A percentile compares a stretch with the other conserved stretches of the same genome.
Conservation (phyloP, 2,329 filamentous ascomycete genomes). For the Penicillium freii region DNA sequence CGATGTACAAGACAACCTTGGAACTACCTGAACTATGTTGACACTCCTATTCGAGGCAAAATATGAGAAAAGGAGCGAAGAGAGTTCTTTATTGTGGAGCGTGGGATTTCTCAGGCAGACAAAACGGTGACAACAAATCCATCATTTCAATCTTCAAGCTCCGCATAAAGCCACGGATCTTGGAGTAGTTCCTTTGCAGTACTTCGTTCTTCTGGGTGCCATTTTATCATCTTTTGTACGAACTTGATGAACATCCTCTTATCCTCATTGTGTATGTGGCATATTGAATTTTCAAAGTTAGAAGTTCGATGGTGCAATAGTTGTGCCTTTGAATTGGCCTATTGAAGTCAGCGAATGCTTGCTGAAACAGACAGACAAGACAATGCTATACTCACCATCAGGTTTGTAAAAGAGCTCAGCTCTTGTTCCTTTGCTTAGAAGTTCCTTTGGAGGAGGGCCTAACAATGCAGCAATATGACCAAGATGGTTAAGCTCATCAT, state of each 20-base stretch:
- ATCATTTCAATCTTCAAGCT: background rate
- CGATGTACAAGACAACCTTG: background rate
- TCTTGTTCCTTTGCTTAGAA: conserved; percentile 27
- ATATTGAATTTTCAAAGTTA: conserved; percentile 15
- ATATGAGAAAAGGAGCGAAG: background rate
- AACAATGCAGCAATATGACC: conserved; percentile 34
- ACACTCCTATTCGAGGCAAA: background rate
- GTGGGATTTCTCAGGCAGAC: background rate
- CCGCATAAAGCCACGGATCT: conserved; percentile 32
- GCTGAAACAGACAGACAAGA: background rate
- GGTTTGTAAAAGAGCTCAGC: conserved; percentile 7
- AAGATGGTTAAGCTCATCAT: conserved; percentile 30
- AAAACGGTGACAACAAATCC: background rate
- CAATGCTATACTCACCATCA: conserved; percentile 1
- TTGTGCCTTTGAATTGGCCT: conserved; percentile 5
- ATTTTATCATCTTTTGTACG: conserved; percentile 30
- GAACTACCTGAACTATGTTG: too few relatives aligned
- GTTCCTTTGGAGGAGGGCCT: conserved; percentile 25
- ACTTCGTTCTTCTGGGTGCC: conserved; percentile 31
- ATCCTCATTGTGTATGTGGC: conserved; percentile 25
- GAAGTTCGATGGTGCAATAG: background rate
- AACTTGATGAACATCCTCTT: conserved; percentile 32
- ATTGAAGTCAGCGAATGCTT: background rate
- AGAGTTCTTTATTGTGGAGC: too few relatives aligned
- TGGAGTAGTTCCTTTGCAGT: conserved; percentile 32